These are phyloP conservation scores for Carex parvula DNA, from an alignment of 176 grass and related monocot genomes.

Conservation along the genomic window DNA sequence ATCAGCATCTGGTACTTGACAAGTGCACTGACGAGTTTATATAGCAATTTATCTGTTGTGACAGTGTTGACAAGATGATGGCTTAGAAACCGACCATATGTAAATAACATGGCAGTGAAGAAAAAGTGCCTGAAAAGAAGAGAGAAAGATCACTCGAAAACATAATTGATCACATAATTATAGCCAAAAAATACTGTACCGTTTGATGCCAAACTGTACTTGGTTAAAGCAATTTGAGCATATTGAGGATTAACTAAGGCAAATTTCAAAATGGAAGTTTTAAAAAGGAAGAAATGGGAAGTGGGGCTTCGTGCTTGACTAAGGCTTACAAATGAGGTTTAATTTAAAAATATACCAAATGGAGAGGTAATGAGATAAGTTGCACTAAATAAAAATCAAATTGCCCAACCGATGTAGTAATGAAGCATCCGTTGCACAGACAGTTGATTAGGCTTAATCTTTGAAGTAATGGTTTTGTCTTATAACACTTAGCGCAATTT, in stretches of 20 bases:
- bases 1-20: constrained; percentile 99
- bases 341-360: constrained; percentile 7
- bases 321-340: background rate
- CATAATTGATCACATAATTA: background rate
- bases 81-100: constrained; percentile 97
- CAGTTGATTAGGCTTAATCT: constrained; percentile 6
- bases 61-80: constrained; percentile 88
- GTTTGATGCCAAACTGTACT: background rate
- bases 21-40: constrained; percentile 72
- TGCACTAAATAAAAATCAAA: background rate
- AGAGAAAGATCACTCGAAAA: background rate
- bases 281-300: background rate
- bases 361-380: background rate
- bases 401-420: background rate
- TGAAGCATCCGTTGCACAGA: background rate
- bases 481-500: background rate
- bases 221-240: background rate
- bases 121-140: constrained; percentile 80
- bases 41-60: constrained; percentile 85
- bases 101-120: constrained; percentile 97
- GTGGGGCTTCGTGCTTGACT: background rate
- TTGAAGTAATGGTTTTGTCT: background rate
- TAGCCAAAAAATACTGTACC: background rate
- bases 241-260: background rate
- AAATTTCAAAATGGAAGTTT: background rate